Evolutionary conservation across 2,329 filamentous ascomycete genomes (phyloP), one percentile per base, ranked within the genome.

Genomic region (Alternaria triticimaculans): DNA sequence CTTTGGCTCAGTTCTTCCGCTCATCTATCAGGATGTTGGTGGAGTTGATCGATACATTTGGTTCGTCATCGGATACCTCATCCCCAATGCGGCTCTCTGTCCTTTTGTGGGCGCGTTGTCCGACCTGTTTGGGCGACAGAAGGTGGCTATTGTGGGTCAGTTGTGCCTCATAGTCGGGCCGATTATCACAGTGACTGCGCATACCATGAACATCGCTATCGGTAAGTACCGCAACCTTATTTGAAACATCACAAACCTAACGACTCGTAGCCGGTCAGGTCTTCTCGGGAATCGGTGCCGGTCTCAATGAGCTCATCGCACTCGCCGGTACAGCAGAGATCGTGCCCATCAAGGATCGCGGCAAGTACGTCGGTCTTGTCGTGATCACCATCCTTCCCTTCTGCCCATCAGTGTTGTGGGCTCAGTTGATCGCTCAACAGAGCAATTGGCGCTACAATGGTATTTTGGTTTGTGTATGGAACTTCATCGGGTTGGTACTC

Each of bases 261-360:
- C 48, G 14, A n/a, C 6, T 1, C 43, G 2, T 44, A 76, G 74
- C 70, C 58, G 75, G 74, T 6, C 66, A 71, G 14, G 84, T 85
- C 3, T 83, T 92, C 66, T 84, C 89, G 10, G 90, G 90, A 2
- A 81, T 87, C 6, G 90, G 89, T 33, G 89, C 89, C 11, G 90
- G 90, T 14, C 85, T 92, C 64, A 89, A 89, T 68, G 89, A 92
- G 76, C 81, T 92, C 33, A 92, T 88, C 6, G 89, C 90, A 5
- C 81, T 92, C 9, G 89, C 90, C 26, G 90, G 86, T 33, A 90
- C 89, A 2, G 88, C 88, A 3, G 90, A 92, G 74, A 83, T 92
- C 63, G 90, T 88, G 0, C 90, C 90, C 2, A 87, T 87, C 20
- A 82, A 85, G 18, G 87, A 90, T 76, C 86, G 90, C 51, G 89